Percentiles rank a stretch among this genome's conserved stretches.
phyloP scores from a whole-genome alignment of 2,329 filamentous ascomycete genomes.

The Gaeumannomyces sp. region DNA sequence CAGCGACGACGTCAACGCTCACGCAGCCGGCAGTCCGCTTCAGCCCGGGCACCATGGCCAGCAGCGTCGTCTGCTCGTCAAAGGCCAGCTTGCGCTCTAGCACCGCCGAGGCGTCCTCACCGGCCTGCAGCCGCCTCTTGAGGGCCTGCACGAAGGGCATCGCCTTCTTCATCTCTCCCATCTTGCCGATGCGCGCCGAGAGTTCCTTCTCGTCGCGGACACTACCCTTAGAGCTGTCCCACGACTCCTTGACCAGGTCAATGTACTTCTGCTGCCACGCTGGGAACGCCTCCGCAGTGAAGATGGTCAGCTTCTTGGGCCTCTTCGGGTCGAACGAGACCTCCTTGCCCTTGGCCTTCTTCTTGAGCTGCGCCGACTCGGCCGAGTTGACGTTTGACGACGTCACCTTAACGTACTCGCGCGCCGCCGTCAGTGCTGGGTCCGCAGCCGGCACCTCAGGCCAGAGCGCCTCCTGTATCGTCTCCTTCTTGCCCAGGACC shows the following conservation, averaged over 20 bases:
- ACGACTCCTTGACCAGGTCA: constrained; percentile 66
- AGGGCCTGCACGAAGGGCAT: constrained; percentile 92
- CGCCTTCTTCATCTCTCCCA: constrained; percentile 89
- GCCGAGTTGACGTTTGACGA: constrained; percentile 79
- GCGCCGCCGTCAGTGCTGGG: constrained; percentile 65
- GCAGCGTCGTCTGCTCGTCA: constrained; percentile 70
- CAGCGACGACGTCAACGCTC: constrained; percentile 64
- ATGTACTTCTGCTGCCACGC: constrained; percentile 90
- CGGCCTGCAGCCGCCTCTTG: constrained; percentile 73
- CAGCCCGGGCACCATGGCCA: constrained; percentile 72
- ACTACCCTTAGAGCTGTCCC: constrained; percentile 53
- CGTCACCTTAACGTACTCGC: constrained; percentile 73
- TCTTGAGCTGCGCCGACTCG: constrained; percentile 77
- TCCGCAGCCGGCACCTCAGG: constrained; percentile 62
- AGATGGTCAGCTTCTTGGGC: constrained; percentile 87
- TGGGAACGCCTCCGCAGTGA: constrained; percentile 72
- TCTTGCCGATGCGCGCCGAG: constrained; percentile 71
- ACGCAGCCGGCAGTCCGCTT: constrained; percentile 67
- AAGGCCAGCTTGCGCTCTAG: constrained; percentile 82
- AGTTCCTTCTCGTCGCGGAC: constrained; percentile 72
- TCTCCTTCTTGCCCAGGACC: constrained; percentile 68
- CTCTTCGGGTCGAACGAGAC: constrained; percentile 81
- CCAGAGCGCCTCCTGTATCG: constrained; percentile 74
- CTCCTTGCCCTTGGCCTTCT: constrained; percentile 87
- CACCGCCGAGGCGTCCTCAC: constrained; percentile 60